Evolutionary conservation across 805 yeast genomes (phyloP), one percentile per base, ranked within the genome.

Genomic region (Candida quercuum): DNA sequence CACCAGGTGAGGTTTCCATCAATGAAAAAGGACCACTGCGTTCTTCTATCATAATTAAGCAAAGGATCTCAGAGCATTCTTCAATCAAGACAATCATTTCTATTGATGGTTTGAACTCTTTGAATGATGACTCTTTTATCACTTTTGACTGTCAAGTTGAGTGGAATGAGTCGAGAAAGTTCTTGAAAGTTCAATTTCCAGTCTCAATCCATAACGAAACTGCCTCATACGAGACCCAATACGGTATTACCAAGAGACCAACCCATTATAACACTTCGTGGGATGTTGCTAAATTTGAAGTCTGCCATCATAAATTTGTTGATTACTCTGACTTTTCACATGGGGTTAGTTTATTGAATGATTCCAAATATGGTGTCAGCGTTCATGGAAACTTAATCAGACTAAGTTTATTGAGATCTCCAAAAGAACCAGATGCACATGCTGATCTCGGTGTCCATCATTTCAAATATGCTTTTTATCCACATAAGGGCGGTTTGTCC

Each of bases 251-350:
- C 6, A 79, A 75, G 52, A 76, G 98, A 48, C 95, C 98, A 33
- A 91, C 98, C 0, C 97, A 91, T 61, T 91, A 70, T 65, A 93
- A 91, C 58, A 91, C 99, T 1, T 68, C 86, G 1, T 91, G 98
- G 98, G 99, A 91, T 54, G 82, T 83, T 24, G 98, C 98, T 40
- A 89, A 88, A 59, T 91, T 91, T 60, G 99, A 91, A 62, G 96
- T 88, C 10, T 86, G 96, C 54, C 87, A 84, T 53, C 99, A 93
- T 60, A 86, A 86, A 55, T 91, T 86, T 63, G 91, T 94, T 49
- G 99, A 91, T 57, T 78, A 85, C 51, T 83, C 95, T 19, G 98
- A 87, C 53, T 76, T 68, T 59, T 76, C 74, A 43, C 89, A 86
- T 54, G 99, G 99, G 55, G 95, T 88, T 11, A 72, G 94, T 0